A percentile compares a stretch with the other conserved stretches of the same genome.
Evolutionary conservation across 2,329 filamentous ascomycete species (phyloP).

Genomic region (Penicillium oxalicum): DNA sequence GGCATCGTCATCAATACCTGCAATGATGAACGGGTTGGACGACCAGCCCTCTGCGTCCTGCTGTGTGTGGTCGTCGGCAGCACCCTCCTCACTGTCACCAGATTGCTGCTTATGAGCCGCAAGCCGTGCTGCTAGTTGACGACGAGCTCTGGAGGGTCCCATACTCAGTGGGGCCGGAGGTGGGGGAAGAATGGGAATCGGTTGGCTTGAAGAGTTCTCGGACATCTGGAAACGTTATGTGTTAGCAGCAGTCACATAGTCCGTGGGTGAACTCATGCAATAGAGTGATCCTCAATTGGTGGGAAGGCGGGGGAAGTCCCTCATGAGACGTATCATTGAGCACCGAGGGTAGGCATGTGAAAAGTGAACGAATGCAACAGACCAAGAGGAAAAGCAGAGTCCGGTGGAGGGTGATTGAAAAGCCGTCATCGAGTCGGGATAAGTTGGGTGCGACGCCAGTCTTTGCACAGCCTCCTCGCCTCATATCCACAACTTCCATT

Average conservation of each 20-base stretch:
- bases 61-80: slow-evolving; percentile 24
- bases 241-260: too few relatives aligned
- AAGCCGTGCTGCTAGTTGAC: slow-evolving; percentile 84
- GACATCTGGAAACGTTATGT: slow-evolving; percentile 18
- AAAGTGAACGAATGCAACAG: neutral
- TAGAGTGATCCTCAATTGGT: too few relatives aligned
- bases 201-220: slow-evolving; percentile 34
- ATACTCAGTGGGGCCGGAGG: slow-evolving; percentile 79
- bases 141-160: slow-evolving; percentile 75
- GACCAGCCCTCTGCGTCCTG: slow-evolving; percentile 27
- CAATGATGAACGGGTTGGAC: slow-evolving; percentile 35
- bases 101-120: slow-evolving; percentile 66
- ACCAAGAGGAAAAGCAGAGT: neutral
- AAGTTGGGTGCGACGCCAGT: neutral
- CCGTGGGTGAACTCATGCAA: too few relatives aligned
- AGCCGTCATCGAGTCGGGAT: neutral
- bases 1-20: slow-evolving; percentile 32
- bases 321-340: neutral
- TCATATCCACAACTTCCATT: neutral
- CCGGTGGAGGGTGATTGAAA: neutral
- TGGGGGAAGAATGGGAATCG: slow-evolving; percentile 40
- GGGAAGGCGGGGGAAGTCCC: too few relatives aligned
- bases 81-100: slow-evolving; percentile 35
- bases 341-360: neutral
- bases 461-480: neutral